A percentile compares a stretch with the other conserved stretches of the same genome.
Evolutionary conservation across 2,329 filamentous ascomycete genomes (phyloP).

Genomic region (Aspergillus niger): DNA sequence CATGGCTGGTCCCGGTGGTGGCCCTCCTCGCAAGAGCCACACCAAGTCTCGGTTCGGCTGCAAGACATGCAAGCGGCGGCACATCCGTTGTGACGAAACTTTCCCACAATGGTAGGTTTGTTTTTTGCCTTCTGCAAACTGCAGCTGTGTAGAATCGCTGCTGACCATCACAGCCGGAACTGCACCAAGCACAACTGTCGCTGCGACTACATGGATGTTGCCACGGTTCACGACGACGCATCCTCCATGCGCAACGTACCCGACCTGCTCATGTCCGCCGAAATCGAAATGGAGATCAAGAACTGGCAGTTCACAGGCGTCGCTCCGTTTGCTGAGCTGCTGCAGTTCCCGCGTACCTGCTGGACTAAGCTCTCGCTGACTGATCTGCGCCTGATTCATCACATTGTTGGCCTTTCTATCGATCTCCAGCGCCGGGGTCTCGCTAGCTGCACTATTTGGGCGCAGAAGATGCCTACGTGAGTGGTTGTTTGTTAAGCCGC

Average conservation of each 20-base stretch:
- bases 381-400: conserved; percentile 85
- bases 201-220: conserved; percentile 94
- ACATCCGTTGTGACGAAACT: conserved; percentile 96
- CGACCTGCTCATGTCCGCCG: conserved; percentile 79
- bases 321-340: conserved; percentile 81
- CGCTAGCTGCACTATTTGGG: conserved; percentile 88
- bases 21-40: conserved; percentile 87
- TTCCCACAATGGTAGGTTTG: conserved; percentile 87
- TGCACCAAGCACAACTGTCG: conserved; percentile 99
- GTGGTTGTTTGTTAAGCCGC: conserved; percentile 37
- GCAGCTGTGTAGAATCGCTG: not conserved
- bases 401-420: conserved; percentile 81
- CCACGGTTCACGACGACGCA: conserved; percentile 60
- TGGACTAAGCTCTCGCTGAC: conserved; percentile 73
- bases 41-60: conserved; percentile 99
- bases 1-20: conserved; percentile 94
- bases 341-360: conserved; percentile 72
- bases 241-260: conserved; percentile 55
- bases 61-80: conserved; percentile 94
- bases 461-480: conserved; percentile 87
- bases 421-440: conserved; percentile 76
- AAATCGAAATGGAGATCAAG: conserved; percentile 78
- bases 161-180: conserved; percentile 68
- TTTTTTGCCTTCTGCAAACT: not conserved
- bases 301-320: conserved; percentile 81